phyloP scores from a whole-genome alignment of 257 asterid genomes.

The Penstemon barbatus region DNA sequence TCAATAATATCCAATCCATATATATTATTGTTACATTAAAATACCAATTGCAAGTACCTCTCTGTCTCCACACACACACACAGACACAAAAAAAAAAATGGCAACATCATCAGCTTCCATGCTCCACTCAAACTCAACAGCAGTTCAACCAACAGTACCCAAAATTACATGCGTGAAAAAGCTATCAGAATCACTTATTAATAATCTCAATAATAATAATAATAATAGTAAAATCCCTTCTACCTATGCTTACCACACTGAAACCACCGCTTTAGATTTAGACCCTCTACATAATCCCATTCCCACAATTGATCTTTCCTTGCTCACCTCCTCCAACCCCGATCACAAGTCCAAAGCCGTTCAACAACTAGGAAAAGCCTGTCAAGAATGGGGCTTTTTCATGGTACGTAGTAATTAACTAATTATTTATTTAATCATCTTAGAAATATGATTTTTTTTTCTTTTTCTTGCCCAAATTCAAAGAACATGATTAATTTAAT shows the following conservation, averaged over 20 bases:
- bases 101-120: constrained; percentile 16
- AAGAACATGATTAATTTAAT: background rate
- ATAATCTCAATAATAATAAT: constrained; percentile 22
- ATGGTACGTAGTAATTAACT: constrained; percentile 28
- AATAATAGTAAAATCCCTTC: constrained; percentile 37
- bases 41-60: too few relatives aligned
- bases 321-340: constrained; percentile 39
- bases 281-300: constrained; percentile 40
- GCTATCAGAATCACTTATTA: constrained; percentile 37
- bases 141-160: background rate
- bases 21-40: too few relatives aligned
- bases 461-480: background rate
- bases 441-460: too few relatives aligned
- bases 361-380: constrained; percentile 43
- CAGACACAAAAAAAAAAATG: constrained; percentile 25
- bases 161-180: constrained; percentile 35
- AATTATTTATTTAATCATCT: background rate
- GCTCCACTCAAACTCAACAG: background rate
- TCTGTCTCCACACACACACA: background rate
- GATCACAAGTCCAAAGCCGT: constrained; percentile 42
- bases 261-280: constrained; percentile 32
- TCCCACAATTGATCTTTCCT: constrained; percentile 50
- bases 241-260: constrained; percentile 38
- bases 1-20: too few relatives aligned
- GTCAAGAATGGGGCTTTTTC: constrained; percentile 71